Base-by-base conservation (phyloP, 106 monocot species). In the Dendrobium officinale region DNA sequence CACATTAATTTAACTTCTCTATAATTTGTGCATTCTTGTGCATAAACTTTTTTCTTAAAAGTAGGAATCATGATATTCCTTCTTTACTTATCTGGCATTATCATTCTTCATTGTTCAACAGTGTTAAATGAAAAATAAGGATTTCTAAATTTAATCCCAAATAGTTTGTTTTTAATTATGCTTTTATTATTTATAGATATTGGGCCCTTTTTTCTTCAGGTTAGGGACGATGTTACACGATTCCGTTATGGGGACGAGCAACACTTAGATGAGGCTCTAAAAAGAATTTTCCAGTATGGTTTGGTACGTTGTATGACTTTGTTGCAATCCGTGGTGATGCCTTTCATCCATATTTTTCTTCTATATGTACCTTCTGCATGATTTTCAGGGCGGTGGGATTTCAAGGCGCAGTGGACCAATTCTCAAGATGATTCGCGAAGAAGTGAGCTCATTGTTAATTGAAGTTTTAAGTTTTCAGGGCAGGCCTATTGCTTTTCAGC, bases 221-320 rank as follows among this genome's bases (percentile, higher is more conserved):
- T 99, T 27, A 87, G 91, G 78, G 82, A 85, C 88, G 98, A 99
- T 99, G 98, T 99, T 82, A 99, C 73, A 76, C 85, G 98, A 75
- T 99, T 86, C 72, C 89, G 98, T 16, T 99, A 99, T 88, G 98
- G 98, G 85, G 98, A 99, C 86, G 98, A 99, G 80, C 98, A 99
- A 72, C 98, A 99, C 81, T 87, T 99, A 84, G 98, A 99, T n/a
- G 95, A 99, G 87, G 98, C 98, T 37, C 77, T 99, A 55, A 92
- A 99, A 82, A 47, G 95, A 76, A 99, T 99, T 49, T 99, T 99
- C 75, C 98, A 99, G 83, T 99, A 95, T 90, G 98, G 98, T 31
- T 91, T 85, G 92, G 98, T 99, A 83, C n/a, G 54, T 70, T 75
- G 13, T 20, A 58, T 67, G 20, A 66, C 3, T 66, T 79, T 79